These are phyloP conservation scores for Botryosphaeria dothidea DNA, from an alignment of 2,329 filamentous ascomycete species.

Conservation along the genomic window DNA sequence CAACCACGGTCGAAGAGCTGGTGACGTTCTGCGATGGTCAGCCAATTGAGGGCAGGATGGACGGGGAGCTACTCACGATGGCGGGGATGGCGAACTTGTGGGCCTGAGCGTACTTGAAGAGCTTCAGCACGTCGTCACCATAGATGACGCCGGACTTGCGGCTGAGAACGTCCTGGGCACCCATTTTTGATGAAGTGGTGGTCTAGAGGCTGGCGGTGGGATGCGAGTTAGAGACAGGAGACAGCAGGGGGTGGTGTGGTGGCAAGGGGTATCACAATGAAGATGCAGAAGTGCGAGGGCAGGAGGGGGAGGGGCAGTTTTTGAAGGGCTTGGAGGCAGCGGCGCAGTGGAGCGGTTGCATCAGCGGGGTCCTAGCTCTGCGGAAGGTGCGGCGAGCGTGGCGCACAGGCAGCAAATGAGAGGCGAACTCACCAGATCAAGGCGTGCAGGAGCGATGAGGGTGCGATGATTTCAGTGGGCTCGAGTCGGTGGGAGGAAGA, in stretches of 20 bases:
- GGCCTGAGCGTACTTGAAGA: constrained; percentile 89
- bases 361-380: constrained; percentile 10
- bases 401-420: neutral
- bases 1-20: constrained; percentile 83
- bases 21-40: constrained; percentile 68
- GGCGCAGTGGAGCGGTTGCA: constrained; percentile 14
- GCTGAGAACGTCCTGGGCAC: constrained; percentile 56
- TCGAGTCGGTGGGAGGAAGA: constrained; percentile 15
- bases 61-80: constrained; percentile 45
- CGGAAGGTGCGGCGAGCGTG: neutral
- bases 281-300: constrained; percentile 15
- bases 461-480: constrained; percentile 17
- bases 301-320: constrained; percentile 21
- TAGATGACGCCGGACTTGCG: constrained; percentile 65
- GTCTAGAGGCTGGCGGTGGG: neutral
- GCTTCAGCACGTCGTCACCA: constrained; percentile 64
- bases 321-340: neutral
- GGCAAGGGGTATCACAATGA: constrained; percentile 9
- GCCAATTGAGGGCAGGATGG: neutral
- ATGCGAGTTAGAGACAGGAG: neutral
- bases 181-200: constrained; percentile 38
- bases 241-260: constrained; percentile 2
- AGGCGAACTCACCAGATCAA: constrained; percentile 17
- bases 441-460: constrained; percentile 10
- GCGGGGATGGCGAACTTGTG: constrained; percentile 87